Conservation (phyloP, 495 filamentous ascomycete genomes). For the Tuber brumale region DNA sequence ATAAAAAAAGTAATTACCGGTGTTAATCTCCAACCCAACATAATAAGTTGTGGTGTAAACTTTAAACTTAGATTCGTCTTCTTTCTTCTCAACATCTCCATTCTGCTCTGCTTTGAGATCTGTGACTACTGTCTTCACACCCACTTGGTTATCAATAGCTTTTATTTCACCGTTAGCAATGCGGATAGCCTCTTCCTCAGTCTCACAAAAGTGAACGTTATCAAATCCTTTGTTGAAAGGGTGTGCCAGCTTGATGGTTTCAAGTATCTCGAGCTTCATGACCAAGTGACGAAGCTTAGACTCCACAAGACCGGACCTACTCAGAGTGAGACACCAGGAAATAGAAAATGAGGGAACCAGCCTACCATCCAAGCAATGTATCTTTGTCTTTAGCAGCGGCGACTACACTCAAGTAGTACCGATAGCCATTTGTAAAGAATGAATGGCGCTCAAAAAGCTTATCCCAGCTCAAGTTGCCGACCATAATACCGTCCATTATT, state of each 20-base stretch:
- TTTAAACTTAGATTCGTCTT: constrained; percentile 41
- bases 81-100: constrained; percentile 45
- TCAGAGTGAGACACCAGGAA: constrained; percentile 14
- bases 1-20: constrained; percentile 50
- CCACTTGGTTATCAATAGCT: constrained; percentile 44
- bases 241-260: constrained; percentile 72
- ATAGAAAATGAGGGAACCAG: background rate
- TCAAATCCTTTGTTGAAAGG: constrained; percentile 92
- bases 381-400: constrained; percentile 81
- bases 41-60: constrained; percentile 85
- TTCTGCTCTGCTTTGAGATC: constrained; percentile 45
- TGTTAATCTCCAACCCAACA: constrained; percentile 67
- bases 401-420: constrained; percentile 86
- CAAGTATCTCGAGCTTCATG: constrained; percentile 65
- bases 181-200: constrained; percentile 62
- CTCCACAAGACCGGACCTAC: constrained; percentile 71
- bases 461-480: constrained; percentile 69
- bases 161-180: constrained; percentile 51
- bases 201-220: constrained; percentile 64
- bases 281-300: constrained; percentile 85
- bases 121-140: constrained; percentile 51
- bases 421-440: constrained; percentile 88
- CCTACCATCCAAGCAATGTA: constrained; percentile 67
- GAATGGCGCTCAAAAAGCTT: constrained; percentile 79
- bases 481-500: constrained; percentile 73